Percentiles rank a stretch among this genome's conserved stretches.
phyloP scores from a whole-genome alignment of 371 early-diverging fungal species.

The Lichtheimia corymbifera region DNA sequence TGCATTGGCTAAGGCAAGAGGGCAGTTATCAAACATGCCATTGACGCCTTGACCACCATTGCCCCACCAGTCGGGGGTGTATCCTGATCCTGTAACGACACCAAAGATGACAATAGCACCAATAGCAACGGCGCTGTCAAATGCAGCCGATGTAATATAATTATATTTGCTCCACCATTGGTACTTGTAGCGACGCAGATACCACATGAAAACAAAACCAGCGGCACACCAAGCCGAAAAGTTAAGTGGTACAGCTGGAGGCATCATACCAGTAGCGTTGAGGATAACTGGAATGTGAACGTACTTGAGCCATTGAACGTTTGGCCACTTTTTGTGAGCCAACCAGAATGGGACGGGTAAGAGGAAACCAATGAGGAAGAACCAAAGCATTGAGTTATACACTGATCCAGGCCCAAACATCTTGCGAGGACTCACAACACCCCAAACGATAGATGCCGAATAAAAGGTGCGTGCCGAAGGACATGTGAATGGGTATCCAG shows the following conservation, averaged over 20 bases:
- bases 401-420: constrained; percentile 67
- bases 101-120: constrained; percentile 52
- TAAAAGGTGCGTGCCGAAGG: constrained; percentile 27
- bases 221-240: constrained; percentile 64
- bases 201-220: constrained; percentile 69
- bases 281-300: constrained; percentile 68
- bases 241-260: constrained; percentile 62
- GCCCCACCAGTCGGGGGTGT: constrained; percentile 42
- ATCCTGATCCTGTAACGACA: constrained; percentile 29
- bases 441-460: constrained; percentile 74
- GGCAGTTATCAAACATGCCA: constrained; percentile 37
- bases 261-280: constrained; percentile 69
- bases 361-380: constrained; percentile 67
- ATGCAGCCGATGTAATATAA: constrained; percentile 74
- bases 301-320: constrained; percentile 52
- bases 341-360: constrained; percentile 65
- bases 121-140: constrained; percentile 69
- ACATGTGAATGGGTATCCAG: constrained; percentile 60
- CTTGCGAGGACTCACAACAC: constrained; percentile 69
- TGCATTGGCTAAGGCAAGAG: constrained; percentile 27
- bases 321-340: constrained; percentile 47
- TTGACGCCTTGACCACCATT: constrained; percentile 26
- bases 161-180: constrained; percentile 75
- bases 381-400: constrained; percentile 56
- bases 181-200: constrained; percentile 48